These are phyloP conservation scores for Brassica hybrid DNA, from an alignment of 441 rosid genomes.

Conservation along the genomic window DNA sequence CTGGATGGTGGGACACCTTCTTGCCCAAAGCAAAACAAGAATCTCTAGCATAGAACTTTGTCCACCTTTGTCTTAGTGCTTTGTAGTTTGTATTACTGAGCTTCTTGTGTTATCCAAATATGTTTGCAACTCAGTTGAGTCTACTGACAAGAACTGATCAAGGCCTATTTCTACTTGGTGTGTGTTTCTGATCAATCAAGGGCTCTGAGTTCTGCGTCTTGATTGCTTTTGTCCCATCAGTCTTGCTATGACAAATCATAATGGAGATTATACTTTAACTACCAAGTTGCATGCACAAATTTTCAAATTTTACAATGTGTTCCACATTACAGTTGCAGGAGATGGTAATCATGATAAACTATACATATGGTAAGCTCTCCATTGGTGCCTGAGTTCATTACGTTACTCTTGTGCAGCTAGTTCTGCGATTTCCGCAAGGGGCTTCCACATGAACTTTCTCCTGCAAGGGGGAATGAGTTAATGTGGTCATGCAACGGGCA, in stretches of 20 bases:
- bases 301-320: constrained; percentile 1
- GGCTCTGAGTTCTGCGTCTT: too few species aligned
- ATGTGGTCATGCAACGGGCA: constrained; percentile 10
- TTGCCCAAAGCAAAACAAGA: constrained; percentile 60
- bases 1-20: constrained; percentile 94
- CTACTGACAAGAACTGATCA: constrained; percentile 2
- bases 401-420: constrained; percentile 45
- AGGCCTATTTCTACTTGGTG: neutral
- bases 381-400: neutral
- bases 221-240: neutral
- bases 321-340: constrained; percentile 18
- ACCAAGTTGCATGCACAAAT: too few species aligned
- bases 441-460: constrained; percentile 90
- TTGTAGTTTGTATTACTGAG: neutral
- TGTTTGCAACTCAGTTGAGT: constrained; percentile 12
- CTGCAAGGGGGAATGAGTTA: constrained; percentile 42
- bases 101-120: neutral
- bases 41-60: constrained; percentile 50
- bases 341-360: constrained; percentile 16
- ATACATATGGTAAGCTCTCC: constrained; percentile 25
- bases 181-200: constrained; percentile 1
- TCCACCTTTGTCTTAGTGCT: constrained; percentile 34
- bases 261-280: neutral
- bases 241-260: neutral
- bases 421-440: constrained; percentile 80